Evolutionary conservation across 345 rosid species (phyloP).

Genomic region (Ceriops tagal): DNA sequence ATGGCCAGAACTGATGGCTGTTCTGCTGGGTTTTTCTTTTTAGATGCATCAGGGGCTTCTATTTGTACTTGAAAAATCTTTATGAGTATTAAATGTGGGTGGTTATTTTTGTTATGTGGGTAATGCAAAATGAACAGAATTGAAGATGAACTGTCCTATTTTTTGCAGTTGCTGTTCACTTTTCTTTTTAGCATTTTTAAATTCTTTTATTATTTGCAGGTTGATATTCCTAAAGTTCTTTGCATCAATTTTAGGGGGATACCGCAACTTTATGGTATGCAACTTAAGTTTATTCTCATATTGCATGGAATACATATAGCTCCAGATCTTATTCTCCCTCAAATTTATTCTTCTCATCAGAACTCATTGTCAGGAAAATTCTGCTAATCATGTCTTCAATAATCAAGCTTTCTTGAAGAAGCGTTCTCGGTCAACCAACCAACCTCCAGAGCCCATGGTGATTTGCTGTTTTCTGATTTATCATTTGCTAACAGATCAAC

Average conservation of each 20-base stretch:
- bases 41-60: too few species aligned
- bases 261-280: conserved; percentile 95
- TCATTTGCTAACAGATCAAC: background rate
- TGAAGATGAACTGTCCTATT: background rate
- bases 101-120: too few species aligned
- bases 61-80: too few species aligned
- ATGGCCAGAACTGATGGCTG: too few species aligned
- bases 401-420: conserved; percentile 85
- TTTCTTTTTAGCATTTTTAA: background rate
- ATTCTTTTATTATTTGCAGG: conserved; percentile 50
- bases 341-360: conserved; percentile 14
- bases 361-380: conserved; percentile 59
- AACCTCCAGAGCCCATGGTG: conserved; percentile 92
- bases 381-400: conserved; percentile 62
- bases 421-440: conserved; percentile 87
- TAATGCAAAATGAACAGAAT: background rate
- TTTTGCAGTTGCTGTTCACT: background rate
- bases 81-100: too few species aligned
- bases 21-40: too few species aligned
- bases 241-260: conserved; percentile 93
- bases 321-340: conserved; percentile 6
- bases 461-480: conserved; percentile 18
- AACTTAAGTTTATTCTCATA: conserved; percentile 15
- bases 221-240: conserved; percentile 87
- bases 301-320: conserved; percentile 10